Base-by-base conservation (phyloP, 2,329 filamentous ascomycete species). In the Xylaria hypoxylon region DNA sequence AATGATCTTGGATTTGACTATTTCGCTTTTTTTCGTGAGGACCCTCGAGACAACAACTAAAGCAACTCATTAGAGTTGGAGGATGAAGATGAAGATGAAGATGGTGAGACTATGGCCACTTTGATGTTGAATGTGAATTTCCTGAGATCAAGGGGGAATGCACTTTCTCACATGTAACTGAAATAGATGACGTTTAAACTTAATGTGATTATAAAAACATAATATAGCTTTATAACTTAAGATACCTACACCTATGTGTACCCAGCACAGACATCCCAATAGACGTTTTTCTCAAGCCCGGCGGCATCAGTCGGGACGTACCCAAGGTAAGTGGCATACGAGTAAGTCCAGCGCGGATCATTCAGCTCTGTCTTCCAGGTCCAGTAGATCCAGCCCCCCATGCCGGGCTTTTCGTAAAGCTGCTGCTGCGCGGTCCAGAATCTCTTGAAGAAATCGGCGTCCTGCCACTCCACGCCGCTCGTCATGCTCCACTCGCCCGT, bases 401-500 rank as follows among this genome's bases (percentile, higher is more conserved):
- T 70, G 4, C 70, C 70, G 19, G 71, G 71, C 63, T 69, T 69
- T 61, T 73, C 71, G 57, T 73, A 73, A 8, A 73, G 67, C 59
- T 71, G 71, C 60, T 73, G 71, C 65, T 73, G 71, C 19, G 71
- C 71, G 17, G 68, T 73, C 60, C 65, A 73, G 59, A 70, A 73
- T 48, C 44, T 50, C 31, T 45, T 67, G 65, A 70, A 73, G 67
- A 73, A 73, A 28, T 38, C 65, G 22, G 48, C 58, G 64, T 71
- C 58, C 10, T 15, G 3, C 59, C 50, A 62, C 8, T 68, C 67
- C 28, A 68, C 71, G 48, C 61, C 58, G 17, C 69, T 71, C 19
- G 71, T 72, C 71, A 73, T 72, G 67, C 69, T 71, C 71, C 71
- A 73, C 64, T 73, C 71, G 56, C 70, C 70, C 31, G 70, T 72